Evolutionary conservation across 1,139 yeast genomes (phyloP).

Genomic region (Blastobotrys proliferans): DNA sequence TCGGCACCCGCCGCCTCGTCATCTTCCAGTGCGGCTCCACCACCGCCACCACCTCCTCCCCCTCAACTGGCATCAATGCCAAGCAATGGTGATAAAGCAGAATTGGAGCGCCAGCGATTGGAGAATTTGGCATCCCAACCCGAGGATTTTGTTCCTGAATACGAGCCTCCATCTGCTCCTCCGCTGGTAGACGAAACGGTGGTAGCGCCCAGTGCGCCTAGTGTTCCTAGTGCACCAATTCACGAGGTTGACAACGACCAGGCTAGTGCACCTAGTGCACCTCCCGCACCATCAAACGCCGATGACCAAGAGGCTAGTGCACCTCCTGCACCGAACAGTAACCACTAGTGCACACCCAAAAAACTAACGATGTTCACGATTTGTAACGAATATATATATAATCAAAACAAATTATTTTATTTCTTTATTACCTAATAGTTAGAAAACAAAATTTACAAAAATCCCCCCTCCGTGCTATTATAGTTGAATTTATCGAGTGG

Average conservation of each 20-base stretch:
- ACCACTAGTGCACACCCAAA: too few species aligned
- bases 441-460: too few species aligned
- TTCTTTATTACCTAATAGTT: neutral
- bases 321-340: neutral
- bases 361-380: too few species aligned
- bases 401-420: neutral
- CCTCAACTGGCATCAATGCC: neutral
- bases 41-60: neutral
- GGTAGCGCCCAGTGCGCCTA: neutral
- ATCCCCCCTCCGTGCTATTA: too few species aligned
- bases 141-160: slow-evolving; percentile 25
- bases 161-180: slow-evolving; percentile 18
- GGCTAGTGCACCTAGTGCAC: slow-evolving; percentile 12
- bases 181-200: neutral
- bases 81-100: slow-evolving; percentile 25
- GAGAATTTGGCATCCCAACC: slow-evolving; percentile 27
- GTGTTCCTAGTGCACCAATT: neutral
- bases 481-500: slow-evolving; percentile 82
- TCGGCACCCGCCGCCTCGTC: slow-evolving; percentile 4
- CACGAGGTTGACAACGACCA: neutral
- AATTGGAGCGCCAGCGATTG: slow-evolving; percentile 28
- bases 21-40: slow-evolving; percentile 4
- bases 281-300: slow-evolving; percentile 1
- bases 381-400: neutral
- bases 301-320: neutral